Base-by-base conservation (phyloP, 805 yeast genomes). In the Ogataea henricii region DNA sequence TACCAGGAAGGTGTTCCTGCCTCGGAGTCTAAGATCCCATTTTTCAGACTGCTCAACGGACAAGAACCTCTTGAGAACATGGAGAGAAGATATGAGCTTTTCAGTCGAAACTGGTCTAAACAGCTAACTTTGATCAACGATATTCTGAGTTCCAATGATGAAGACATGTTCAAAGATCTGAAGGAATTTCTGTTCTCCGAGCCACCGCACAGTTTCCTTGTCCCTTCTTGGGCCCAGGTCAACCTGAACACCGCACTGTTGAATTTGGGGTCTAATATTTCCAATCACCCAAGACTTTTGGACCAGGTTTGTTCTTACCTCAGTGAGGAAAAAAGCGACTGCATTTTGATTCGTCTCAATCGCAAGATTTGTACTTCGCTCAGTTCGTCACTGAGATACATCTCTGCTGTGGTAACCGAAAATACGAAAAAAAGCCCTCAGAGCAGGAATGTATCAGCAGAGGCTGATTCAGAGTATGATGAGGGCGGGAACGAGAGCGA, bases 11-110 rank as follows among this genome's bases (percentile, higher is more conserved):
- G 62, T 10, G 40, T 52, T 12, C 54, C 61, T 0, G 35, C 42
- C 2, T 41, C 49, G 2, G 56, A 53, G 6, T 49, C 58, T 5
- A 21, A 54, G 3, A 51, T 66, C 6, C 81, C 81, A 10, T 74
- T 78, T 60, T 66, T 72, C 6, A 59, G 64, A 39, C 59, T 78
- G 6, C 49, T 77, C 32, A 68, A 70, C 14, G 81, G 80, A 1
- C 52, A 64, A 13, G 83, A 79, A 55, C 66, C 76, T 1, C 46
- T 54, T 3, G 65, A 60, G 1, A 67, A 70, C 45, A 66, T 69
- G 20, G 47, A 62, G 17, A 55, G 65, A 29, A 57, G 83, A 51
- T 73, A 77, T 72, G 64, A 67, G 27, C 52, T 75, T 33, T 78
- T 70, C 52, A 56, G 66, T 30, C 65, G 65, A 55, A 72, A 64